Base-by-base conservation (phyloP, 352 stramenopile genomes). In the Phytophthora pini region DNA sequence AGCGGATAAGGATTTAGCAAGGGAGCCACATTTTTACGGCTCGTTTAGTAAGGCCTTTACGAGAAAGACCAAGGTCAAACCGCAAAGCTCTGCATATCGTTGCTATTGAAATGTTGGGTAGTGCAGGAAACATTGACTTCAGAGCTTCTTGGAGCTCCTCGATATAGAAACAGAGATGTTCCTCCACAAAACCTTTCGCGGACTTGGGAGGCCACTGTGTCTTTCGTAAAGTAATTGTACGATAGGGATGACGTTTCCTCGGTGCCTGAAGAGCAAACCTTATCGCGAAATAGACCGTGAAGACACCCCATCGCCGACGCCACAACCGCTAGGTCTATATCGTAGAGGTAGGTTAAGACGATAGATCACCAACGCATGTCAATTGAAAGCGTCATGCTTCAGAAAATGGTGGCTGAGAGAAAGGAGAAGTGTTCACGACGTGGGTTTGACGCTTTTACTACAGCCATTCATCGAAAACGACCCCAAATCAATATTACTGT, bases 81-180 rank as follows among this genome's bases (percentile, higher is more conserved):
- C 27, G 27, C 3, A 31, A 6, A 3, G 27, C 27, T 7, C 27
- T 3, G 5, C 27, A 31, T 31, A 31, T 31, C 27, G 27, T 31
- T 6, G 27, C 27, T 31, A 6, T 31, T 6, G 27, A 31, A 3
- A 31, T 6, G 5, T 31, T 31, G 3, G 3, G 3, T 31, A 31
- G 27, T 6, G 27, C 5, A 32, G 29, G 29, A 32, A 32, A 32
- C 29, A 6, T 32, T 32, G 1, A 9, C 29, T 32, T 32, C 2
- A 32, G 29, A 10, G 29, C 59, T 3, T n/a, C 31, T 50, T 64
- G 34, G 5, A 74, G 56, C 38, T 74, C 60, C 47, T 77, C 60
- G 4, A 74, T 45, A 27, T 74, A 77, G 48, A 77, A 71, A 24
- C 70, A 71, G 9, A 60, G 65, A 26, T 77, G 70, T 15, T 13